phyloP scores from a whole-genome alignment of 192 early-diverging fungal genomes.

The Rhizoclosmatium globosum region DNA sequence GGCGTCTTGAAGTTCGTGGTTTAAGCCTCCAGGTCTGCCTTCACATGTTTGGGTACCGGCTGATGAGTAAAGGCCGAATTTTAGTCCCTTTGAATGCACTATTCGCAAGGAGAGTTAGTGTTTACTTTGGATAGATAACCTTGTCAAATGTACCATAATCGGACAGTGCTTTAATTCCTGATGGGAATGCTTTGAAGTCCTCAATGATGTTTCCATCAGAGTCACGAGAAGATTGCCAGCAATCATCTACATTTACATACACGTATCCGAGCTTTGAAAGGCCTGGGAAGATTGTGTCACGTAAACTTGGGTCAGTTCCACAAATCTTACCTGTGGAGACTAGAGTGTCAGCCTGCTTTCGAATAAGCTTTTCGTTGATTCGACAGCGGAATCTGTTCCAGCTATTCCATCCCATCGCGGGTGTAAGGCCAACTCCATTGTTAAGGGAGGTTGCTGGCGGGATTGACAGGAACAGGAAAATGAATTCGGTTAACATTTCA shows the following conservation, averaged over 20 bases:
- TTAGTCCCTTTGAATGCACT: slow-evolving; percentile 56
- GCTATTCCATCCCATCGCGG: slow-evolving; percentile 62
- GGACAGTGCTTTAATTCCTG: slow-evolving; percentile 58
- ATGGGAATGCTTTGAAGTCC: slow-evolving; percentile 58
- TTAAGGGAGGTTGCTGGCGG: not conserved
- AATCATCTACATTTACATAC: slow-evolving; percentile 66
- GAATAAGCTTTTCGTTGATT: slow-evolving; percentile 58
- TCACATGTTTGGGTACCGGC: slow-evolving; percentile 62
- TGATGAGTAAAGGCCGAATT: slow-evolving; percentile 52
- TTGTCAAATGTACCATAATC: slow-evolving; percentile 37
- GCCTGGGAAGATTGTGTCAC: not conserved
- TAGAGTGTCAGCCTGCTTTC: slow-evolving; percentile 55
- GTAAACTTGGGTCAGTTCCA: too few species aligned
- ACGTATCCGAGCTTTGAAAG: slow-evolving; percentile 57
- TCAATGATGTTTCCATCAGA: slow-evolving; percentile 35
- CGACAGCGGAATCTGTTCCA: slow-evolving; percentile 62
- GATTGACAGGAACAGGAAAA: too few species aligned
- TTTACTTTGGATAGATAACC: too few species aligned
- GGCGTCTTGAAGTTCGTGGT: slow-evolving; percentile 58
- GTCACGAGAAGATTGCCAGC: slow-evolving; percentile 60
- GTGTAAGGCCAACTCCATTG: slow-evolving; percentile 39
- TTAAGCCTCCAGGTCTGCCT: slow-evolving; percentile 54
- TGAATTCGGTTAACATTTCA: too few species aligned
- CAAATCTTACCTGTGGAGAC: slow-evolving; percentile 31
- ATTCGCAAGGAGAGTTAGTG: too few species aligned